A percentile compares a stretch with the other conserved stretches of the same genome.
Evolutionary conservation across 2,329 filamentous ascomycete species (phyloP).

Genomic region (Amauroascus verrucosus): DNA sequence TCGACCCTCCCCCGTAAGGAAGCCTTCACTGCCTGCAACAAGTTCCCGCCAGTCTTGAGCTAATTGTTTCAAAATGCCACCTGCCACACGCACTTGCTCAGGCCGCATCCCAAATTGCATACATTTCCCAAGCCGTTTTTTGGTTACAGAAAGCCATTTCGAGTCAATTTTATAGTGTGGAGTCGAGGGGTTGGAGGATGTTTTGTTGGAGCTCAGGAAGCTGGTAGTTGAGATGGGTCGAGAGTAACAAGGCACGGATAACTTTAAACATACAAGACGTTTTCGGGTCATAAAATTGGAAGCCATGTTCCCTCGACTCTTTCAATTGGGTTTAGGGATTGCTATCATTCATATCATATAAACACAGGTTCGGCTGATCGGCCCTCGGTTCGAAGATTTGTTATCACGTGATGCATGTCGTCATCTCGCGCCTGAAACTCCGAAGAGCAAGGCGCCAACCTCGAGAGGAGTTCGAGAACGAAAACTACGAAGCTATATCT

Average conservation of each 20-base stretch:
- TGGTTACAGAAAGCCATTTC: constrained; percentile 61
- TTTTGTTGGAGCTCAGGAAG: constrained; percentile 16
- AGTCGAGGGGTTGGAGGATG: constrained; percentile 4
- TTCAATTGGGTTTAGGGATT: background rate
- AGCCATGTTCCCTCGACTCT: background rate
- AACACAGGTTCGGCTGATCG: background rate
- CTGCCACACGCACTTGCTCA: constrained; percentile 49
- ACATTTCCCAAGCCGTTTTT: constrained; percentile 59
- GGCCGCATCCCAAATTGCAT: constrained; percentile 60
- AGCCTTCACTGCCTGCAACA: constrained; percentile 65
- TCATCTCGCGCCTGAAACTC: background rate
- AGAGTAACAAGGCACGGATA: background rate
- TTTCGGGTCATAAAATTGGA: constrained; percentile 3
- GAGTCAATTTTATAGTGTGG: constrained; percentile 32
- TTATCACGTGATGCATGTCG: background rate
- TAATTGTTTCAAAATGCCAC: constrained; percentile 49
- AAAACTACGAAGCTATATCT: background rate
- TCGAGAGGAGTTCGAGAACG: background rate
- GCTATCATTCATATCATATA: background rate
- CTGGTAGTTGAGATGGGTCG: constrained; percentile 3
- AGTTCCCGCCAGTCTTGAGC: constrained; percentile 60
- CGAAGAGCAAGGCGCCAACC: background rate
- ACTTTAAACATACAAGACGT: constrained; percentile 4
- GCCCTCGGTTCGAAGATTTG: background rate
- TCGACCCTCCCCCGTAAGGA: constrained; percentile 52